Evolutionary conservation across 169 alveolate genomes (phyloP).

Genomic region (Cryptosporidium baileyi): DNA sequence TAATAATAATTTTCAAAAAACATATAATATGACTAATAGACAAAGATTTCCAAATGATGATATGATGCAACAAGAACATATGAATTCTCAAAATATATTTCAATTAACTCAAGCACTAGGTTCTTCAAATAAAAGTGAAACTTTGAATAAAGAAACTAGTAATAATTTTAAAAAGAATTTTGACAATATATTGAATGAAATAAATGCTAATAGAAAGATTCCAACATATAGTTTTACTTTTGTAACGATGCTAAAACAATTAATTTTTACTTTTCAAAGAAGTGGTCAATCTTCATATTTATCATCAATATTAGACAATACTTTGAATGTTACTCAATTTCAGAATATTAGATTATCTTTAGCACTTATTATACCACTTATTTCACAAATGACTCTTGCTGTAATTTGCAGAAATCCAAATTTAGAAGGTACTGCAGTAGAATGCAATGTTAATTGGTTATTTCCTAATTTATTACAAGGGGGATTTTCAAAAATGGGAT

Average conservation of each 20-base stretch:
- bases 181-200: conserved; percentile 34
- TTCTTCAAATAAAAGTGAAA: background rate
- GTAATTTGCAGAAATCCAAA: conserved; percentile 51
- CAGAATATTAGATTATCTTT: conserved; percentile 63
- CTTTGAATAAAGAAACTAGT: background rate
- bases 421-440: background rate
- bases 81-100: background rate
- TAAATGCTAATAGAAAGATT: conserved; percentile 26
- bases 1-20: conserved; percentile 18
- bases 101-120: background rate
- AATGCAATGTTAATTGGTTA: conserved; percentile 44
- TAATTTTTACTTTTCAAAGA: conserved; percentile 45
- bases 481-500: background rate
- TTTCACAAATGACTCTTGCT: conserved; percentile 46
- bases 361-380: conserved; percentile 43
- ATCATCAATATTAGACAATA: conserved; percentile 38
- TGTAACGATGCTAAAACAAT: conserved; percentile 16
- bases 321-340: conserved; percentile 52
- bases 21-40: conserved; percentile 15
- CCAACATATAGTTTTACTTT: conserved; percentile 36
- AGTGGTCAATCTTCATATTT: conserved; percentile 68
- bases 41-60: conserved; percentile 39
- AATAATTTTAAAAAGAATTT: conserved; percentile 5
- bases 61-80: background rate
- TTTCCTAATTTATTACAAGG: conserved; percentile 5